A percentile compares a stretch with the other conserved stretches of the same genome.
phyloP scores from a whole-genome alignment of 2,329 filamentous ascomycete genomes.

The Elsinoe ampelina region DNA sequence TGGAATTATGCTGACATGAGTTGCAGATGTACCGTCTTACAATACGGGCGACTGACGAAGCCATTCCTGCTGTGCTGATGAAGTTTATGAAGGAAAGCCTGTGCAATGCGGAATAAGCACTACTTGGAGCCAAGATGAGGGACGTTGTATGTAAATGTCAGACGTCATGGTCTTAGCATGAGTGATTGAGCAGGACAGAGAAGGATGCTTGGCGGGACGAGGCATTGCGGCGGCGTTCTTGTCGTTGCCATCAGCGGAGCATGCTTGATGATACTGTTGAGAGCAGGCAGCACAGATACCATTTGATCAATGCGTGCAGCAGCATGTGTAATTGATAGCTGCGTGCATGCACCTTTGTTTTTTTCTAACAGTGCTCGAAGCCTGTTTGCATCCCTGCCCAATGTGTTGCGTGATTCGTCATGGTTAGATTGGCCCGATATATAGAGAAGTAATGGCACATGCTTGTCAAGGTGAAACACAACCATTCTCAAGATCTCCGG shows the following conservation, averaged over 20 bases:
- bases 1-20: slow-evolving; percentile 17
- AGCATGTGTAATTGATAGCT: not conserved
- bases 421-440: not conserved
- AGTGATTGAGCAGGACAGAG: not conserved
- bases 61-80: slow-evolving; percentile 67
- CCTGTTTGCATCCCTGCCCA: slow-evolving; percentile 1
- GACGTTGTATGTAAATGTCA: not conserved
- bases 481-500: not conserved
- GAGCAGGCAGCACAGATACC: slow-evolving; percentile 10
- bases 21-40: slow-evolving; percentile 87
- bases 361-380: not conserved
- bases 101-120: slow-evolving; percentile 34
- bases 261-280: not conserved
- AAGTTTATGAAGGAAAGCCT: slow-evolving; percentile 83
- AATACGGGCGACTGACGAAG: slow-evolving; percentile 86
- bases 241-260: not conserved
- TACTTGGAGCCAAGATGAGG: not conserved
- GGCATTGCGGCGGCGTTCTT: slow-evolving; percentile 4
- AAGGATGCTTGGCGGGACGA: not conserved
- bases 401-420: slow-evolving; percentile 1
- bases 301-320: slow-evolving; percentile 9
- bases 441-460: not conserved
- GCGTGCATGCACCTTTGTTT: not conserved
- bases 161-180: slow-evolving; percentile 8
- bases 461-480: slow-evolving; percentile 1